Percentiles rank a stretch among this genome's conserved stretches.
These are phyloP conservation scores for Zizania palustris DNA, from an alignment of 202 grass and related monocot species.

Conservation along the genomic window DNA sequence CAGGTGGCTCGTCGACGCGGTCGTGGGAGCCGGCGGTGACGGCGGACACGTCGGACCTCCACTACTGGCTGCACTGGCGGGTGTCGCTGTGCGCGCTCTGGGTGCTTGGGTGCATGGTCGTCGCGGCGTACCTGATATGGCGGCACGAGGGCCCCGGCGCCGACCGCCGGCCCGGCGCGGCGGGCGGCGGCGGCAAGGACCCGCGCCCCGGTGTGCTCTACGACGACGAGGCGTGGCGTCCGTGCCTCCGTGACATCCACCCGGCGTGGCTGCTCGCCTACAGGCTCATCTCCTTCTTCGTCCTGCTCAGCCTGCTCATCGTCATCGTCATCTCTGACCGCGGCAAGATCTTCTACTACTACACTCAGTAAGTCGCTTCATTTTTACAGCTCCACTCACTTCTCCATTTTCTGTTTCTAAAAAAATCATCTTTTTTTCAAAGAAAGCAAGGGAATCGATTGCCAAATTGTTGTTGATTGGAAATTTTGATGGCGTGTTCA, in stretches of 20 bases:
- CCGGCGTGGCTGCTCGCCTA: constrained; percentile 74
- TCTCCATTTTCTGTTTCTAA: too few relatives aligned
- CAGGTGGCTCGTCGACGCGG: constrained; percentile 48
- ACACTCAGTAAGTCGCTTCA: constrained; percentile 71
- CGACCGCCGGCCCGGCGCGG: constrained; percentile 8
- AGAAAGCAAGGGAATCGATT: not conserved
- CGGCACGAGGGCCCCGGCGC: constrained; percentile 59
- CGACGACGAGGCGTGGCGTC: constrained; percentile 79
- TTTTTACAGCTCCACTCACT: not conserved
- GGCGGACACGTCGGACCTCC: constrained; percentile 58
- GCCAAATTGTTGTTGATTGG: not conserved
- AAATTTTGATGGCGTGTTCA: not conserved
- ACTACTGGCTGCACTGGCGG: constrained; percentile 76
- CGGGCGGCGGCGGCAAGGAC: not conserved
- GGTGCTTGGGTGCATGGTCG: constrained; percentile 60
- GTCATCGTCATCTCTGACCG: constrained; percentile 76
- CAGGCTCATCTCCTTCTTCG: constrained; percentile 72
- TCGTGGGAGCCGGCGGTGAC: constrained; percentile 62
- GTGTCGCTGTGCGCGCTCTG: constrained; percentile 58
- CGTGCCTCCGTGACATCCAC: constrained; percentile 78
- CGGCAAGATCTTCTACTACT: constrained; percentile 79
- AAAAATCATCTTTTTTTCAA: too few relatives aligned
- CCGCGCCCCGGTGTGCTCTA: constrained; percentile 56
- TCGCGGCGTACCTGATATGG: constrained; percentile 62
- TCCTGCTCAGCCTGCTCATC: constrained; percentile 69